Percentiles rank a stretch among this genome's conserved stretches.
phyloP scores from a whole-genome alignment of 2,329 filamentous ascomycete genomes.

The Plectosphaerella cucumerina region DNA sequence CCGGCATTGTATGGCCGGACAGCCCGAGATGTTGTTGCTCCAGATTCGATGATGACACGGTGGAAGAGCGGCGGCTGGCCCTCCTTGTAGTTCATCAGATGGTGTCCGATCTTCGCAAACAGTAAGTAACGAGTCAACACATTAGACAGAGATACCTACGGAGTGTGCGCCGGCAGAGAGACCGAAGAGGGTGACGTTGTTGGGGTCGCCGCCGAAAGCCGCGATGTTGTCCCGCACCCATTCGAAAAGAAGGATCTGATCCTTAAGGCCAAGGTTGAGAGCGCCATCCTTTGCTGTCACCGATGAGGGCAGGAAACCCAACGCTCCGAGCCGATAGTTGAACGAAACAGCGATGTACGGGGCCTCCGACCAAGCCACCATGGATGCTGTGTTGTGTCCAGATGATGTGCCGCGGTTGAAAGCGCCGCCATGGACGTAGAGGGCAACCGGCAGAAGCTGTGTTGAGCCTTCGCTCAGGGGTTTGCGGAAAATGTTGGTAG shows the following conservation, averaged over 20 bases:
- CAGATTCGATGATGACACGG: constrained; percentile 54
- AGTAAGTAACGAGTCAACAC: neutral
- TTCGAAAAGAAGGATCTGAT: constrained; percentile 53
- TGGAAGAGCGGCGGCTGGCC: constrained; percentile 40
- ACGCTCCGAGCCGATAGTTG: constrained; percentile 60
- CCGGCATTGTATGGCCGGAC: constrained; percentile 50
- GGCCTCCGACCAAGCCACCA: constrained; percentile 50
- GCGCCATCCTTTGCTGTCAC: constrained; percentile 48
- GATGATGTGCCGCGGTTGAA: constrained; percentile 52
- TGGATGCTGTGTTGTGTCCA: constrained; percentile 56
- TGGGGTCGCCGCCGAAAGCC: constrained; percentile 55
- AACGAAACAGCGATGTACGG: constrained; percentile 56
- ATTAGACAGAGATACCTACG: constrained; percentile 25
- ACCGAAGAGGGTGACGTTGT: constrained; percentile 58
- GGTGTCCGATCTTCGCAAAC: constrained; percentile 56
- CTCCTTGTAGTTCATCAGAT: constrained; percentile 48
- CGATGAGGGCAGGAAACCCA: constrained; percentile 63
- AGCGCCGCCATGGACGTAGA: constrained; percentile 61
- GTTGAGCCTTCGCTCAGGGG: constrained; percentile 1
- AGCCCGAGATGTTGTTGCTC: constrained; percentile 50
- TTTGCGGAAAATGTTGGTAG: constrained; percentile 43
- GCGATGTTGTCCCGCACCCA: constrained; percentile 60
- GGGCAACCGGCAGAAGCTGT: constrained; percentile 36
- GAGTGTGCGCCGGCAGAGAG: constrained; percentile 60
- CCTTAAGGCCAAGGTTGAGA: constrained; percentile 61